Percentiles rank a stretch among this genome's conserved stretches.
These are phyloP conservation scores for Acephala macrosclerotiorum DNA, from an alignment of 2,329 filamentous ascomycete genomes.

Conservation along the genomic window DNA sequence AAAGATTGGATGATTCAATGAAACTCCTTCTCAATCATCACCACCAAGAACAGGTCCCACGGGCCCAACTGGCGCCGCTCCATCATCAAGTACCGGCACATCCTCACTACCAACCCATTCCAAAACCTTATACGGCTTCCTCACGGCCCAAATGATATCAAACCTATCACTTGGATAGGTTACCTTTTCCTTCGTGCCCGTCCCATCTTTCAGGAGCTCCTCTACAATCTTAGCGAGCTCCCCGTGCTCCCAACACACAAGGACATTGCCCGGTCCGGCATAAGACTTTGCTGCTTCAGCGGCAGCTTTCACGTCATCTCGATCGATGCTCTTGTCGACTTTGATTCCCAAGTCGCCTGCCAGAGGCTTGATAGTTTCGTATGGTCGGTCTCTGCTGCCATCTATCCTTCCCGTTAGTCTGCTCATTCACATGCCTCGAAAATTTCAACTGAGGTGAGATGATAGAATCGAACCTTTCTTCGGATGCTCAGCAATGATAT, in stretches of 20 bases:
- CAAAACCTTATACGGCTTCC: slow-evolving; percentile 52
- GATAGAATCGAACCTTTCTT: slow-evolving; percentile 53
- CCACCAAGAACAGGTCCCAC: too few relatives aligned
- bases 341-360: slow-evolving; percentile 60
- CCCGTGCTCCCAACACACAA: slow-evolving; percentile 61
- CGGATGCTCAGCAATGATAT: slow-evolving; percentile 63
- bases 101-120: slow-evolving; percentile 54
- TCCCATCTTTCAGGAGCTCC: too few relatives aligned
- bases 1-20: too few relatives aligned
- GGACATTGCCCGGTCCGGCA: slow-evolving; percentile 58
- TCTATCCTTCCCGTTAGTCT: slow-evolving; percentile 42
- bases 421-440: background rate
- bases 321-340: slow-evolving; percentile 60
- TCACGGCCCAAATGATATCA: slow-evolving; percentile 52
- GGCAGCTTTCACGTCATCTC: slow-evolving; percentile 61
- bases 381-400: slow-evolving; percentile 58
- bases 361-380: slow-evolving; percentile 62
- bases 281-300: slow-evolving; percentile 56
- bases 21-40: too few relatives aligned
- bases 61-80: background rate
- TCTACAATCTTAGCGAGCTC: slow-evolving; percentile 58
- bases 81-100: slow-evolving; percentile 57
- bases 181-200: slow-evolving; percentile 50
- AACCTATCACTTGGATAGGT: slow-evolving; percentile 52
- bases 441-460: too few relatives aligned